Base-by-base conservation (phyloP, 305 asterid species). In the Coffea humblotiana region DNA sequence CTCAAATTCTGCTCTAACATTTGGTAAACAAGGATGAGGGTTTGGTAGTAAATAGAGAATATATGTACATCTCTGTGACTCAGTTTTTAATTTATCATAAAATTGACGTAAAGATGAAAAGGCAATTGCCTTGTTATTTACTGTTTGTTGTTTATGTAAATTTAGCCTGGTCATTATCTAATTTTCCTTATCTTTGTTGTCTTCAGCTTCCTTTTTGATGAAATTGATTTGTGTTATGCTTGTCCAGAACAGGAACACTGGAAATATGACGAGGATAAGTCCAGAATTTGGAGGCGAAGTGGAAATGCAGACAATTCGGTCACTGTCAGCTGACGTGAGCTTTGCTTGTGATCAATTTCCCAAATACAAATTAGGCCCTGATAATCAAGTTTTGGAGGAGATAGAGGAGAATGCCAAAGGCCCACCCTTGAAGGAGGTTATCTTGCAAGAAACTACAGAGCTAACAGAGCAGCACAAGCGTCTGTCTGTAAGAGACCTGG, bases 401-500 rank as follows among this genome's bases (percentile, higher is more conserved):
- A 86, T 91, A 78, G 91, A 86, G 81, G 92, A 87, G 83, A 94
- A 90, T 68, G 81, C 75, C 84, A 91, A 85, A 80, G 98, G 97
- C 29, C 99, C 97, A 2, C 89, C 95, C 5, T 54, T 95, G 84
- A 96, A 91, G 88, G 98, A 92, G 81, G 97, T 92, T 52, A 96
- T 96, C 47, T 78, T 81, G 56, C 90, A 91, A 74, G 98, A 94
- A 87, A 86, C 92, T 21, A 71, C 88, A 27, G 91, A 92, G 83
- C 90, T 96, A 63, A 88, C 91, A 12, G 92, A 91, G 68, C 99
- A 96, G 69, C 99, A 94, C 85, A 87, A 86, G 83, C 98, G 99
- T 19, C 92, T 96, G 27, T 96, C 99, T 70, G 99, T 96, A 77
- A 92, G 99, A 23, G 98, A 94, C 80, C 92, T 96, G 76, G 99